These are phyloP conservation scores for Diaporthe sp. DNA, from an alignment of 2,329 filamentous ascomycete genomes.

Conservation along the genomic window DNA sequence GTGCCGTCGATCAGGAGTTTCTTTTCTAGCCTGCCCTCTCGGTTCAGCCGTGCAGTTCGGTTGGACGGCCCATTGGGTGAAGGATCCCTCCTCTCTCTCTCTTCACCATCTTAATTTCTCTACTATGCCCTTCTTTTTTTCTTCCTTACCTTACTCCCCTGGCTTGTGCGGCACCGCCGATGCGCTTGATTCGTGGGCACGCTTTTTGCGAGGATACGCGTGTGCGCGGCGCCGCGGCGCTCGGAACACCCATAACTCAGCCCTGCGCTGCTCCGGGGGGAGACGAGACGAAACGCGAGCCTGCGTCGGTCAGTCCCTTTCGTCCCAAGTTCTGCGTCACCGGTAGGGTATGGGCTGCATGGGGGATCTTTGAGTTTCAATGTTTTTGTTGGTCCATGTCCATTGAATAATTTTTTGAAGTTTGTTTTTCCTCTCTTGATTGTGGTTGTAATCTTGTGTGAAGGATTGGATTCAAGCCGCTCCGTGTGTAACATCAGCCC, in stretches of 20 bases:
- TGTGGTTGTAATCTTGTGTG: background rate
- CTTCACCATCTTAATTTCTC: background rate
- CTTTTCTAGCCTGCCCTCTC: slow-evolving; percentile 7
- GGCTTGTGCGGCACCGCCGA: slow-evolving; percentile 4
- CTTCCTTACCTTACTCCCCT: background rate
- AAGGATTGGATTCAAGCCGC: background rate
- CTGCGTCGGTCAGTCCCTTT: slow-evolving; percentile 32
- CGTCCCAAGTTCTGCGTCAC: slow-evolving; percentile 22
- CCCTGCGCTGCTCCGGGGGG: slow-evolving; percentile 7
- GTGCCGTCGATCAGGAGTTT: slow-evolving; percentile 28
- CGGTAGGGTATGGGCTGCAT: background rate
- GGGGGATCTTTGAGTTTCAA: background rate
- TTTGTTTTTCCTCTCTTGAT: background rate
- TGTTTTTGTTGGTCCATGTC: background rate
- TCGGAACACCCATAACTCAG: slow-evolving; percentile 10
- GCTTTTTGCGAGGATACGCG: background rate
- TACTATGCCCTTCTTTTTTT: background rate
- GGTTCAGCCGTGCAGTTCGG: background rate
- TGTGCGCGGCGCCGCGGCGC: background rate
- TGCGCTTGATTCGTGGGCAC: background rate
- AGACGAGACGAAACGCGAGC: slow-evolving; percentile 28
- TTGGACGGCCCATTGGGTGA: too few relatives aligned
- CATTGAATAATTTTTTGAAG: background rate
- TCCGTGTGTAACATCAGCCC: background rate
- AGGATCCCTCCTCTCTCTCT: too few relatives aligned